These are phyloP conservation scores for Pyrenula massariospora DNA, from an alignment of 495 filamentous ascomycete species.

Conservation along the genomic window DNA sequence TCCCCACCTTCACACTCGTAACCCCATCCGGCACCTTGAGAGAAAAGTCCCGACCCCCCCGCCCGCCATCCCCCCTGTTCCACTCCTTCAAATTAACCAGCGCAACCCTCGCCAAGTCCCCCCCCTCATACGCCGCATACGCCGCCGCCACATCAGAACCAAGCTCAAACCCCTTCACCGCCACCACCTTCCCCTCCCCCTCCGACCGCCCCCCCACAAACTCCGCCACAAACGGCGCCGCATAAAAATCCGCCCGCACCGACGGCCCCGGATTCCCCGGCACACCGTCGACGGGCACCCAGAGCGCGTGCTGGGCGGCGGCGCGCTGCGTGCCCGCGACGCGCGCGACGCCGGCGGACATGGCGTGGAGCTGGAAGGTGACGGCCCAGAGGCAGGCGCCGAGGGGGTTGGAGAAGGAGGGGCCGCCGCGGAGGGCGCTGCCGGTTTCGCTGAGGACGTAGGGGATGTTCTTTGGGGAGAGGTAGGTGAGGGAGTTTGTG, in stretches of 20 bases:
- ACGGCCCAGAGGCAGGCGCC: slow-evolving; percentile 9
- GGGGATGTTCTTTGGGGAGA: not conserved
- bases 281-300: slow-evolving; percentile 1
- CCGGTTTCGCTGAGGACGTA: slow-evolving; percentile 8
- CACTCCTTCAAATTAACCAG: slow-evolving; percentile 11
- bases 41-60: not conserved
- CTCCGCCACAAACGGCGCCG: slow-evolving; percentile 6
- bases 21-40: not conserved
- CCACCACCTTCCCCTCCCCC: not conserved
- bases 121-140: slow-evolving; percentile 14
- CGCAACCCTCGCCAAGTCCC: slow-evolving; percentile 5
- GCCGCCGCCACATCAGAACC: slow-evolving; percentile 8
- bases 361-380: slow-evolving; percentile 8
- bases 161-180: slow-evolving; percentile 2
- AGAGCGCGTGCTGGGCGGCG: slow-evolving; percentile 2
- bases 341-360: slow-evolving; percentile 5
- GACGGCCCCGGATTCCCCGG: slow-evolving; percentile 3
- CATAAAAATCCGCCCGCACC: slow-evolving; percentile 3
- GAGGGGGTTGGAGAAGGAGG: slow-evolving; percentile 2
- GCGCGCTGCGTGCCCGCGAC: slow-evolving; percentile 3
- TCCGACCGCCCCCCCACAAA: slow-evolving; percentile 2
- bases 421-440: not conserved
- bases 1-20: slow-evolving; percentile 5
- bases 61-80: not conserved
- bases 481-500: not conserved